Conservation (phyloP, 2,329 filamentous ascomycete species). For the Penicillium sclerotigenum region DNA sequence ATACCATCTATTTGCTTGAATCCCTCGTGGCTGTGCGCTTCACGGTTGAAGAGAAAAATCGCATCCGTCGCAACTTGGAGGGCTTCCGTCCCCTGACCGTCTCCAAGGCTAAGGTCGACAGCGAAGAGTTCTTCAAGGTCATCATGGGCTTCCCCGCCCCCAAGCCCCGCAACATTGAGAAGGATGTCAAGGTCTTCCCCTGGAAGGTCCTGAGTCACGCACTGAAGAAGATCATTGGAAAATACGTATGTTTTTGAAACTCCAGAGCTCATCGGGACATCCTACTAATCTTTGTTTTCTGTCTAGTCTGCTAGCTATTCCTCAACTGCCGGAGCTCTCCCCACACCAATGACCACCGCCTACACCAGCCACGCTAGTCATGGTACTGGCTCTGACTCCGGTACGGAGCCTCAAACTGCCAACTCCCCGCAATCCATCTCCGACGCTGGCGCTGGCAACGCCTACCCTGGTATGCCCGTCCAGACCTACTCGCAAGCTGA, state of each 20-base stretch:
- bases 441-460: conserved; percentile 44
- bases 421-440: conserved; percentile 50
- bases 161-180: conserved; percentile 96
- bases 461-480: conserved; percentile 45
- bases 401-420: conserved; percentile 48
- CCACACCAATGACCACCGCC: conserved; percentile 37
- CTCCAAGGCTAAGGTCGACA: conserved; percentile 86
- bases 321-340: conserved; percentile 55
- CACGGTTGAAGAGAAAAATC: conserved; percentile 96
- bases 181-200: conserved; percentile 97
- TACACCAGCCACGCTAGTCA: conserved; percentile 34
- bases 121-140: conserved; percentile 96
- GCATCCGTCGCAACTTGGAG: conserved; percentile 91
- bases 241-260: conserved; percentile 67
- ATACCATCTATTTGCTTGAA: conserved; percentile 93
- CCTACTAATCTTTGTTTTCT: conserved; percentile 18
- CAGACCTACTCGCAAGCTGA: conserved; percentile 44
- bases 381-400: conserved; percentile 46
- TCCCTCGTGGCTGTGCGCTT: conserved; percentile 83
- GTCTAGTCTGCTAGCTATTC: conserved; percentile 64
- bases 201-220: conserved; percentile 88
- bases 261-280: conserved; percentile 1
- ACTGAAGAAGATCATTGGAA: conserved; percentile 96
- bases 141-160: conserved; percentile 97
- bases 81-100: conserved; percentile 90